These are phyloP conservation scores for Fusarium sp. DNA, from an alignment of 2,329 filamentous ascomycete species.

Conservation along the genomic window DNA sequence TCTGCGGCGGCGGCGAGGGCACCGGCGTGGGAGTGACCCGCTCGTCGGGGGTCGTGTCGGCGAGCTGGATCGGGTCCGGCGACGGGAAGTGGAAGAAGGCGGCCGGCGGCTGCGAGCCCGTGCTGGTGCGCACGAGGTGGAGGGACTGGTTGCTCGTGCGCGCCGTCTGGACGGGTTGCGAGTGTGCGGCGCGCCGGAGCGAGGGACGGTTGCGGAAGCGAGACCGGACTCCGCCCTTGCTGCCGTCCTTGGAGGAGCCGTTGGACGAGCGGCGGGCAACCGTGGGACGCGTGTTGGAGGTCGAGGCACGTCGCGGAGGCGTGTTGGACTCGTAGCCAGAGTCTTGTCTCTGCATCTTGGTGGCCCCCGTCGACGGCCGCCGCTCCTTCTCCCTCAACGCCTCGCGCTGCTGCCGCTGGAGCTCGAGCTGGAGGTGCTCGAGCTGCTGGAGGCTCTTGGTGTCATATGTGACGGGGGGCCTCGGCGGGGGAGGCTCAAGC, in stretches of 20 bases:
- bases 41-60: conserved; percentile 38
- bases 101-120: conserved; percentile 49
- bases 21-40: conserved; percentile 42
- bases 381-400: conserved; percentile 42
- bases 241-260: conserved; percentile 45
- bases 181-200: conserved; percentile 59
- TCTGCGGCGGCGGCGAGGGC: conserved; percentile 67
- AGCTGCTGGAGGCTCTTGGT: conserved; percentile 41
- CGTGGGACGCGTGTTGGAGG: conserved; percentile 52
- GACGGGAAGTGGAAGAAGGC: conserved; percentile 68
- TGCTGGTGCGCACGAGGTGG: conserved; percentile 53
- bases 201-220: conserved; percentile 59
- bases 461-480: conserved; percentile 44
- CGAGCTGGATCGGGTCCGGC: conserved; percentile 57
- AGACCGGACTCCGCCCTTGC: conserved; percentile 38
- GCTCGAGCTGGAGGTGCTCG: conserved; percentile 42
- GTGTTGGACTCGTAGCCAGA: conserved; percentile 71
- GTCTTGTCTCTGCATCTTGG: conserved; percentile 69
- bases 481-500: conserved; percentile 58
- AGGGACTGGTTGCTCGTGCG: conserved; percentile 54
- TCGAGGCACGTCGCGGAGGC: conserved; percentile 56
- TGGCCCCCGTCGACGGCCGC: conserved; percentile 48
- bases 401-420: conserved; percentile 39
- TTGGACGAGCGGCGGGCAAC: conserved; percentile 55
- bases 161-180: conserved; percentile 48